Percentiles rank a stretch among this genome's conserved stretches.
These are phyloP conservation scores for Metarhizium guizhouense DNA, from an alignment of 2,329 filamentous ascomycete species.

Conservation along the genomic window DNA sequence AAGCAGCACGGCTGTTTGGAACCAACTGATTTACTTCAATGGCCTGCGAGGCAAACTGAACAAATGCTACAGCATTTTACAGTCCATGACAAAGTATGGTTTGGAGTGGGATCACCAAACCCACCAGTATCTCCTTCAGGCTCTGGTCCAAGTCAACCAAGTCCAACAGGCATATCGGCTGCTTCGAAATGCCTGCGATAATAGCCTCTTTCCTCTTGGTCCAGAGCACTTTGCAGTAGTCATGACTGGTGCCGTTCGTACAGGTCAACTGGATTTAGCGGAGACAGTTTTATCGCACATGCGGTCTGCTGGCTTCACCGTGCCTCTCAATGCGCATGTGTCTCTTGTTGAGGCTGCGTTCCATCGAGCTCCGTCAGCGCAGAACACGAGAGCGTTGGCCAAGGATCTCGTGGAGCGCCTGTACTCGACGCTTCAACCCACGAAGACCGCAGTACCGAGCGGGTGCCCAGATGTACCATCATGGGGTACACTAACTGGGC, in stretches of 20 bases:
- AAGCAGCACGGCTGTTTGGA: constrained; percentile 61
- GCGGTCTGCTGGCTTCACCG: constrained; percentile 29
- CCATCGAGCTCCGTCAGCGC: constrained; percentile 13
- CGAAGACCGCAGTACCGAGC: background rate
- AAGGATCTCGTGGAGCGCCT: constrained; percentile 22
- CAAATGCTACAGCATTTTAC: constrained; percentile 39
- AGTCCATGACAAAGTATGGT: constrained; percentile 36
- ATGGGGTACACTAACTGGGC: constrained; percentile 10
- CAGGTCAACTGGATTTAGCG: constrained; percentile 32
- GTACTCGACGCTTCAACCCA: constrained; percentile 10
- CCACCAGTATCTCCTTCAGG: constrained; percentile 39
- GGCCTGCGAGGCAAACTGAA: constrained; percentile 49
- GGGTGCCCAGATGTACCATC: background rate
- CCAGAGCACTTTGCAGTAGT: constrained; percentile 43
- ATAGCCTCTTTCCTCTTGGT: constrained; percentile 36
- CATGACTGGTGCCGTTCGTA: constrained; percentile 41
- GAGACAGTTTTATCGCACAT: constrained; percentile 34
- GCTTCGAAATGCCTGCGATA: constrained; percentile 32
- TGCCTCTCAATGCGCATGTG: constrained; percentile 34
- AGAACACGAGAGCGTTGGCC: constrained; percentile 15
- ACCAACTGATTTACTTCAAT: constrained; percentile 62
- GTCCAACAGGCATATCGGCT: constrained; percentile 40
- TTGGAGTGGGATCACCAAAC: constrained; percentile 42
- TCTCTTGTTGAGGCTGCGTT: constrained; percentile 32
- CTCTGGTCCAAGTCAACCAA: constrained; percentile 39